Conservation (phyloP, 2,329 filamentous ascomycete species). For the Paecilomyces dactylethromorphus region DNA sequence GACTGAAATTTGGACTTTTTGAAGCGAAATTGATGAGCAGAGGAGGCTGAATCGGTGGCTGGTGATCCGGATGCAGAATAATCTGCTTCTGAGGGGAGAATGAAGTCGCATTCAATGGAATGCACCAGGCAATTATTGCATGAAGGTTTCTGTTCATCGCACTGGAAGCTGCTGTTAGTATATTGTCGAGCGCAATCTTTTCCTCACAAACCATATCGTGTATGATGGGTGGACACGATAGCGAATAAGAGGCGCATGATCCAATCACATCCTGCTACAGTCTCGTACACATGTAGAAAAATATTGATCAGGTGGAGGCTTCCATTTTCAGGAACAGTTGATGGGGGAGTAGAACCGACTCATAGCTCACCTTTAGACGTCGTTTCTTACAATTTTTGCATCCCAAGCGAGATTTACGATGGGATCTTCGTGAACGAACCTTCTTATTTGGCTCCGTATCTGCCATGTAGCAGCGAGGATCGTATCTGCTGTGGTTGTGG, state of each 20-base stretch:
- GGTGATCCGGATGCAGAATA: neutral
- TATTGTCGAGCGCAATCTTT: neutral
- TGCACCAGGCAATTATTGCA: neutral
- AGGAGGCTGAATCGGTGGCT: neutral
- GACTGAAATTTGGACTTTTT: neutral
- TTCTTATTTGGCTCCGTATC: neutral
- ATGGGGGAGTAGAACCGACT: neutral
- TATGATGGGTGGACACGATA: neutral
- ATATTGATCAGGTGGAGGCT: neutral
- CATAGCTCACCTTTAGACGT: conserved; percentile 25
- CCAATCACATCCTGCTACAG: neutral
- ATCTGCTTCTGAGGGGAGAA: neutral
- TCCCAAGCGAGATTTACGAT: conserved; percentile 27
- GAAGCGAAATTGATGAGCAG: neutral
- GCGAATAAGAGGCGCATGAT: neutral
- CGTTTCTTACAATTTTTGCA: conserved; percentile 28
- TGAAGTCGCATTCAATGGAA: neutral
- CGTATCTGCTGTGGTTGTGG: conserved; percentile 4
- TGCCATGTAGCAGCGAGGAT: neutral
- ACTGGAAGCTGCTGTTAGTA: neutral
- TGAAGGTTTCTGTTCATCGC: neutral
- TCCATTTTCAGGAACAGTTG: neutral
- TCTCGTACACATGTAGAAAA: neutral
- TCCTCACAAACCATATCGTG: neutral
- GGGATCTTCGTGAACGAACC: conserved; percentile 17